Evolutionary conservation across 345 rosid species (phyloP).

Genomic region (Citrus inodora): DNA sequence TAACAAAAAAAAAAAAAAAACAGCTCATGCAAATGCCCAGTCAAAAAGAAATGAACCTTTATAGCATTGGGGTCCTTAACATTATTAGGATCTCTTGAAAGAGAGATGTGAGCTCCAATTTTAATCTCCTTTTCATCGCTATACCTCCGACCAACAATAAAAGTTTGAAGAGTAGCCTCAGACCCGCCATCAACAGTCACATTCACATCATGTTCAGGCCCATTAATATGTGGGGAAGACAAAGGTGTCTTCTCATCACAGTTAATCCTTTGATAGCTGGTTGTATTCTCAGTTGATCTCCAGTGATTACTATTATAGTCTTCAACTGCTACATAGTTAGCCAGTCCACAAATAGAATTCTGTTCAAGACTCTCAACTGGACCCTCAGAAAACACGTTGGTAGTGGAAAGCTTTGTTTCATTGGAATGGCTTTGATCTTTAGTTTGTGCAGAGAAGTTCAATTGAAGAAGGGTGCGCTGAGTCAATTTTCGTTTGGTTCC

Average conservation of each 20-base stretch:
- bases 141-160: slow-evolving; percentile 84
- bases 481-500: slow-evolving; percentile 69
- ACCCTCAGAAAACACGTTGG: slow-evolving; percentile 5
- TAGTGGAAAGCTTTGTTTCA: slow-evolving; percentile 17
- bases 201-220: slow-evolving; percentile 2
- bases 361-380: slow-evolving; percentile 4
- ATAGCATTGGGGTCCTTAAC: slow-evolving; percentile 73
- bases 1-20: not conserved
- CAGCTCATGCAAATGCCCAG: not conserved
- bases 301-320: slow-evolving; percentile 11
- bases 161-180: slow-evolving; percentile 51
- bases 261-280: slow-evolving; percentile 11
- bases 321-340: slow-evolving; percentile 5
- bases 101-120: slow-evolving; percentile 43
- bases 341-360: slow-evolving; percentile 11
- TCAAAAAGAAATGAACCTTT: slow-evolving; percentile 41
- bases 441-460: slow-evolving; percentile 40
- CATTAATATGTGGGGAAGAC: slow-evolving; percentile 21
- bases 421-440: slow-evolving; percentile 17
- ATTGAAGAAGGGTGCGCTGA: slow-evolving; percentile 76
- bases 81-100: slow-evolving; percentile 72
- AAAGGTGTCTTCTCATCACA: slow-evolving; percentile 19
- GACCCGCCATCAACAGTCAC: slow-evolving; percentile 23
- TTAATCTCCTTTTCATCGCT: slow-evolving; percentile 53
- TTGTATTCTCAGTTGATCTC: slow-evolving; percentile 6